A percentile compares a stretch with the other conserved stretches of the same genome.
These are phyloP conservation scores for Dryas integrifolia DNA, from an alignment of 331 rosid species.

Conservation along the genomic window DNA sequence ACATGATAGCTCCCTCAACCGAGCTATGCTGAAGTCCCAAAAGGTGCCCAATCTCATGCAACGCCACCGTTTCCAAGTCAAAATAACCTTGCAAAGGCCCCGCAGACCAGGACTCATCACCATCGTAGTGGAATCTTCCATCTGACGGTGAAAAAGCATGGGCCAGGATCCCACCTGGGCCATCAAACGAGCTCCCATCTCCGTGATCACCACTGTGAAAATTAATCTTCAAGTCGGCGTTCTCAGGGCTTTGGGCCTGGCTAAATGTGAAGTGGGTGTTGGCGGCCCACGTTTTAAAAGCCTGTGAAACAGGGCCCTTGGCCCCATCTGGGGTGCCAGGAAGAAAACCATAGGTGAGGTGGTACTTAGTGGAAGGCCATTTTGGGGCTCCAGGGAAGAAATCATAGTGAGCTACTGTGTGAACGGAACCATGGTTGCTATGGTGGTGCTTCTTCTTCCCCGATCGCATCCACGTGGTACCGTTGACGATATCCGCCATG, in stretches of 20 bases:
- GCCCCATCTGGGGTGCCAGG: not conserved
- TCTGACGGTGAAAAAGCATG: slow-evolving; percentile 34
- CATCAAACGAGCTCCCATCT: slow-evolving; percentile 37
- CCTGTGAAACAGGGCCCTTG: slow-evolving; percentile 17
- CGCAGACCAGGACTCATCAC: slow-evolving; percentile 22
- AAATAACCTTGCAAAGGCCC: not conserved
- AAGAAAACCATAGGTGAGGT: slow-evolving; percentile 23
- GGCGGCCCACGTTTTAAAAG: slow-evolving; percentile 35
- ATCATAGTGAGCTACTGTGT: slow-evolving; percentile 19
- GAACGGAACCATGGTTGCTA: not conserved
- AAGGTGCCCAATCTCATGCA: slow-evolving; percentile 46
- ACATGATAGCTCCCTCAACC: slow-evolving; percentile 31
- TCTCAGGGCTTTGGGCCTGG: not conserved
- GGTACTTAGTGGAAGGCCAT: slow-evolving; percentile 34
- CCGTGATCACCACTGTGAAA: slow-evolving; percentile 34
- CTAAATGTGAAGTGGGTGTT: slow-evolving; percentile 29
- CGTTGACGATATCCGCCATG: slow-evolving; percentile 24
- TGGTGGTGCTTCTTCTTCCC: not conserved
- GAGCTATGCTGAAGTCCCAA: slow-evolving; percentile 39
- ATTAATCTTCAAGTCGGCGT: slow-evolving; percentile 22
- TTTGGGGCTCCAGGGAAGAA: slow-evolving; percentile 30
- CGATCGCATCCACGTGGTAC: slow-evolving; percentile 26
- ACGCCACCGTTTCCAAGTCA: slow-evolving; percentile 32
- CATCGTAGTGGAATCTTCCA: slow-evolving; percentile 44
- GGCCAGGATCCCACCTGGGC: slow-evolving; percentile 31